These are phyloP conservation scores for Silene coronaria DNA, from an alignment of 179 eudicot genomes.

Conservation along the genomic window DNA sequence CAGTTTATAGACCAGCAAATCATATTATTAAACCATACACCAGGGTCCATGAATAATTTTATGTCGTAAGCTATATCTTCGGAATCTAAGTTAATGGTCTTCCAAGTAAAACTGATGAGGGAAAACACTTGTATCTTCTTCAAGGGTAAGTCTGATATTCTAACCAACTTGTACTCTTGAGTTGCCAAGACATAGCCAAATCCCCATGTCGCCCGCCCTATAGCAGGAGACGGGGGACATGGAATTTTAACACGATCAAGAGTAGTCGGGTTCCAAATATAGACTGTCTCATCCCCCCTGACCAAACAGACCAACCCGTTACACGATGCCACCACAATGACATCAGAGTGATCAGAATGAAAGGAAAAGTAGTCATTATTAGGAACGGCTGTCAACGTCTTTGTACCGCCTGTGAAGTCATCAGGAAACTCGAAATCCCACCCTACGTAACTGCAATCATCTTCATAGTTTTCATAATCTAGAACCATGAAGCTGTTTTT, in stretches of 20 bases:
- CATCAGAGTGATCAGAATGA: constrained; percentile 1
- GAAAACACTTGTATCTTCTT: constrained; percentile 1
- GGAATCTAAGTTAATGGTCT: neutral
- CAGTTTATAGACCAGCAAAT: too few species aligned
- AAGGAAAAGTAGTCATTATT: neutral
- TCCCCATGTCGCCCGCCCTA: neutral
- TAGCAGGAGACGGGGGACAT: neutral
- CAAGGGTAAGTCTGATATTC: neutral
- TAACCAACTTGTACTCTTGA: constrained; percentile 13
- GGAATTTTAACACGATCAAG: neutral
- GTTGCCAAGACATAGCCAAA: constrained; percentile 9
- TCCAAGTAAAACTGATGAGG: neutral
- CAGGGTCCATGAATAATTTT: neutral
- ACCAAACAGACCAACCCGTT: constrained; percentile 8
- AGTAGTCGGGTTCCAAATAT: constrained; percentile 14
- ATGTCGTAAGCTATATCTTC: neutral
- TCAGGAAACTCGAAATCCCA: neutral
- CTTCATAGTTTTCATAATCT: constrained; percentile 2
- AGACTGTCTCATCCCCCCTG: neutral
- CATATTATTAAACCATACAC: neutral
- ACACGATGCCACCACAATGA: neutral
- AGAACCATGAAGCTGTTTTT: constrained; percentile 8
- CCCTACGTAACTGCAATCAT: neutral
- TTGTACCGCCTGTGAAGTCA: neutral
- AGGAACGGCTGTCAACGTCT: neutral